Evolutionary conservation across 2,329 filamentous ascomycete genomes (phyloP).

Genomic region (Botrytis aclada): DNA sequence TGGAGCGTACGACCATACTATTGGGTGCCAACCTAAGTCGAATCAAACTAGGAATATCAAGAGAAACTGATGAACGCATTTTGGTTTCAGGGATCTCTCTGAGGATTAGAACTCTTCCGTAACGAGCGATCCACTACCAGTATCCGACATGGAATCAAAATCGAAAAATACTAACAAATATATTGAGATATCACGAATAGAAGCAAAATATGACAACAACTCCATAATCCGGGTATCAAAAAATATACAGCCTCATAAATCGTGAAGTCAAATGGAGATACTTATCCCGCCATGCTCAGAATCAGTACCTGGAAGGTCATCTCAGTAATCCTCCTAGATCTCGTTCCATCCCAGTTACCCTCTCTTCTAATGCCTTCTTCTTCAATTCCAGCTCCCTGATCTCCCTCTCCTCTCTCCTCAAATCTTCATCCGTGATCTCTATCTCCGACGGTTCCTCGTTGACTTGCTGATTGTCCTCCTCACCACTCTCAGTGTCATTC

Average conservation of each 20-base stretch:
- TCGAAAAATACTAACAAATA: background rate
- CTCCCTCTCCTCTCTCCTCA: constrained; percentile 67
- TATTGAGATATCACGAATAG: background rate
- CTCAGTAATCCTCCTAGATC: constrained; percentile 58
- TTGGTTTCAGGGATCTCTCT: background rate
- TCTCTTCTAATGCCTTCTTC: constrained; percentile 59
- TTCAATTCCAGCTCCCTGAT: constrained; percentile 59
- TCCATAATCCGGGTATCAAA: constrained; percentile 16
- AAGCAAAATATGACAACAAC: background rate
- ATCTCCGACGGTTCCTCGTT: constrained; percentile 40
- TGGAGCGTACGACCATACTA: background rate
- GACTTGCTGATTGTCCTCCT: constrained; percentile 50
- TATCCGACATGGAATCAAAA: background rate
- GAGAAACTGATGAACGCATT: background rate
- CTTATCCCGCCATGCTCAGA: background rate
- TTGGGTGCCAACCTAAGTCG: background rate
- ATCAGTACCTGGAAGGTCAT: constrained; percentile 23
- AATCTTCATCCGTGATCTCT: constrained; percentile 63
- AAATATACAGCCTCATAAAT: constrained; percentile 10
- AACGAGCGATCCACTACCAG: background rate
- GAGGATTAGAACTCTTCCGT: background rate
- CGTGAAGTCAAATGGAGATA: background rate
- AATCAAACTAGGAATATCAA: background rate
- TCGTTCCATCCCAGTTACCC: constrained; percentile 65
- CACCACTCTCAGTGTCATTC: constrained; percentile 53